These are phyloP conservation scores for Capsella bursapastoris DNA, from an alignment of 345 rosid species.

Conservation along the genomic window DNA sequence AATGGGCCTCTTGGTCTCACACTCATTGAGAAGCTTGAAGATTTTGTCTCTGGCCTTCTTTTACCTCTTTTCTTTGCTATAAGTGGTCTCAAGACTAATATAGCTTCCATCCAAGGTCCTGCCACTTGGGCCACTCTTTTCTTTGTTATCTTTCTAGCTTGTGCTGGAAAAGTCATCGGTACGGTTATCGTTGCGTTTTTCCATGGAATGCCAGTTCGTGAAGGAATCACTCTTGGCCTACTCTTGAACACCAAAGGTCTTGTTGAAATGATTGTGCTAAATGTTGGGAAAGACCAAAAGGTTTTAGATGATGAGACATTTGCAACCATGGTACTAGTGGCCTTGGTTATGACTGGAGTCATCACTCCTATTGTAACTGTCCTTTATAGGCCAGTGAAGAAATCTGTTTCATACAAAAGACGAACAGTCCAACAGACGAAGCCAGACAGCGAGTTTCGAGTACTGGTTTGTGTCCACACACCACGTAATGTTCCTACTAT, in stretches of 20 bases:
- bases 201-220: slow-evolving; percentile 77
- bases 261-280: slow-evolving; percentile 86
- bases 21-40: slow-evolving; percentile 90
- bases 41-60: slow-evolving; percentile 92
- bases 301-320: slow-evolving; percentile 81
- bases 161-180: slow-evolving; percentile 75
- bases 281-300: slow-evolving; percentile 89
- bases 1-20: slow-evolving; percentile 92
- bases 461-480: slow-evolving; percentile 74
- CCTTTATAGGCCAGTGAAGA: slow-evolving; percentile 68
- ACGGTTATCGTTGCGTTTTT: slow-evolving; percentile 58
- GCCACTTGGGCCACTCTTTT: slow-evolving; percentile 57
- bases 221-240: slow-evolving; percentile 84
- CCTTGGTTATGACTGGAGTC: slow-evolving; percentile 73
- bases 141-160: slow-evolving; percentile 59
- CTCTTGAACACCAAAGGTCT: slow-evolving; percentile 97
- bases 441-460: slow-evolving; percentile 70
- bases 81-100: slow-evolving; percentile 86
- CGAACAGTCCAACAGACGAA: slow-evolving; percentile 69
- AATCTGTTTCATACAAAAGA: slow-evolving; percentile 67
- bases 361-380: slow-evolving; percentile 68
- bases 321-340: slow-evolving; percentile 79
- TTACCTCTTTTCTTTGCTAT: slow-evolving; percentile 92
- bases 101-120: slow-evolving; percentile 48
- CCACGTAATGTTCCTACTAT: slow-evolving; percentile 92